Base-by-base conservation (phyloP, 805 yeast genomes). In the Saccharomycopsis fodiens region DNA sequence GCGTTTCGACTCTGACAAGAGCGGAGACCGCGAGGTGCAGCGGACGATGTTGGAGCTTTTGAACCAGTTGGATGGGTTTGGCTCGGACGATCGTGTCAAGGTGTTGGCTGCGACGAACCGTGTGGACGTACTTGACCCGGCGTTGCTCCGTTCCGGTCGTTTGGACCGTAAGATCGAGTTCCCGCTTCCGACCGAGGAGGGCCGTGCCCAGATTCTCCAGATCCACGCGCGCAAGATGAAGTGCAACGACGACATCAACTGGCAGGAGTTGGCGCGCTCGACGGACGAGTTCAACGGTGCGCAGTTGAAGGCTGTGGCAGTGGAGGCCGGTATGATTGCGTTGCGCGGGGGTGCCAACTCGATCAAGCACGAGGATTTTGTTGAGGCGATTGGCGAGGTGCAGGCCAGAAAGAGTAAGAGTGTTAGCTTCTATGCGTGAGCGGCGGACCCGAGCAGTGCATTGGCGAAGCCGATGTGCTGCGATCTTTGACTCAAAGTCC, bases 321-420 rank as follows among this genome's bases (percentile, higher is more conserved):
- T 93, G 19, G 99, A 93, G 65, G 98, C 99, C 4, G 99, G 99
- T 61, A 93, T 93, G 99, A 93, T 93, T 67, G 99, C 98, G 1
- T 73, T 93, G 61, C 79, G 98, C 68, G 87, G 86, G 57, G 97
- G 96, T 15, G 95, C 93, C 66, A 76, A 83, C 36, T 75, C 81
- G 55, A 89, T 93, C 45, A 85, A 86, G 57, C 99, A 93, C 64
- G 98, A 93, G 67, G 98, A 93, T 67, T 93, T 91, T 61, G 96
- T 93, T 22, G 98, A 93, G 64, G 99, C 96, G 45, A 88, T 93
- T 51, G 82, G 96, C 53, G 98, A 93, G 70, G 98, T 93, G 29
- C 98, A 93, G 69, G 95, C 97, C 32, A 81, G 98, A 71, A 93
- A 93, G 73, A 76, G 85, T 48, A 93, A 93, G 70, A 79, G 93